phyloP scores from a whole-genome alignment of 2,329 filamentous ascomycete genomes.

The Ascochyta pisi region DNA sequence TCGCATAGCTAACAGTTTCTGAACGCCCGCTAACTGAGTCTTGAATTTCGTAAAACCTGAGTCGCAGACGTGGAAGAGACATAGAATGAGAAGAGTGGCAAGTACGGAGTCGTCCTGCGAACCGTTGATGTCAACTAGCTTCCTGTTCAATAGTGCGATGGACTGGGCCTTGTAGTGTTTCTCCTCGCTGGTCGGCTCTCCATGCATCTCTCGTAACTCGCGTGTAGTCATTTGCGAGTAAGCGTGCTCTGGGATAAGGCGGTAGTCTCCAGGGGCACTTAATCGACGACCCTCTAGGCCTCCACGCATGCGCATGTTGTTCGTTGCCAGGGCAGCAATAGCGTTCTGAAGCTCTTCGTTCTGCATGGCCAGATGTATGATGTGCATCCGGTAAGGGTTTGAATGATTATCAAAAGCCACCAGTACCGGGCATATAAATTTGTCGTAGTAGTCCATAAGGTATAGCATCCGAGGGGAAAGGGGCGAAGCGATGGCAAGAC shows the following conservation, averaged over 20 bases:
- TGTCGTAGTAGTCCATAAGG: slow-evolving; percentile 92
- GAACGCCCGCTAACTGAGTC: slow-evolving; percentile 90
- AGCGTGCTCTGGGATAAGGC: slow-evolving; percentile 46
- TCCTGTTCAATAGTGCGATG: slow-evolving; percentile 81
- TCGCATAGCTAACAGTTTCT: slow-evolving; percentile 83
- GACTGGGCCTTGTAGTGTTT: slow-evolving; percentile 85
- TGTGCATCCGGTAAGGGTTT: slow-evolving; percentile 86
- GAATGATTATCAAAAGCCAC: slow-evolving; percentile 84
- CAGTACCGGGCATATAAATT: slow-evolving; percentile 88
- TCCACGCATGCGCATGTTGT: slow-evolving; percentile 87
- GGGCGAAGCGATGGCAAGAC: slow-evolving; percentile 60
- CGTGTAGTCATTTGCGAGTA: slow-evolving; percentile 47
- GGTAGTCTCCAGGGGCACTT: slow-evolving; percentile 39
- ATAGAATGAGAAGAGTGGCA: slow-evolving; percentile 85
- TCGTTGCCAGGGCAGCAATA: slow-evolving; percentile 85
- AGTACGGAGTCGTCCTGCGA: slow-evolving; percentile 86
- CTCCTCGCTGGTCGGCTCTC: slow-evolving; percentile 74
- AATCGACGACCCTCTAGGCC: slow-evolving; percentile 60
- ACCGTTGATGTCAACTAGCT: slow-evolving; percentile 76
- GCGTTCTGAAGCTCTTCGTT: slow-evolving; percentile 90
- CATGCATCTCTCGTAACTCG: slow-evolving; percentile 50
- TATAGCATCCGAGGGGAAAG: slow-evolving; percentile 81
- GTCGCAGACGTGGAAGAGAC: slow-evolving; percentile 92
- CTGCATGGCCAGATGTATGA: slow-evolving; percentile 76
- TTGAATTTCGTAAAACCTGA: slow-evolving; percentile 92